Conservation (phyloP, 2,329 filamentous ascomycete genomes). For the Ophiostoma sp. region DNA sequence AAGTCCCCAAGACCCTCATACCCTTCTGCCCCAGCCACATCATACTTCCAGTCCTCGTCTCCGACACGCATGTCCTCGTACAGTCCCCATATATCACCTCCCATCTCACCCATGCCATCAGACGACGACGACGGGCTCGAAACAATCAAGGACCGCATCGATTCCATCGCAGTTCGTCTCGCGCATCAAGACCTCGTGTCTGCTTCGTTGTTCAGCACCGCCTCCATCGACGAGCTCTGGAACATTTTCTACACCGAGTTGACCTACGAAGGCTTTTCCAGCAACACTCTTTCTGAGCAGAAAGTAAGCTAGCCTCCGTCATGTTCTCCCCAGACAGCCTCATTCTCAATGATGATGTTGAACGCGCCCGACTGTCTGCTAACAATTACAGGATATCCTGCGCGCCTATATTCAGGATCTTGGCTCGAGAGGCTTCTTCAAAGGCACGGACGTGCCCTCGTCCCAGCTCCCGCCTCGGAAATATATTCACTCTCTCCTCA, state of each 20-base stretch:
- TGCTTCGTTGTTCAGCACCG: slow-evolving; percentile 12
- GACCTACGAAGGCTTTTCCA: slow-evolving; percentile 53
- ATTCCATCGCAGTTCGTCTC: slow-evolving; percentile 49
- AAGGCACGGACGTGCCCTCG: slow-evolving; percentile 41
- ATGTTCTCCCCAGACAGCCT: not conserved
- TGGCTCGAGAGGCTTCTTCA: slow-evolving; percentile 44
- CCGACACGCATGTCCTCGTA: not conserved
- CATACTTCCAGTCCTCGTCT: slow-evolving; percentile 1
- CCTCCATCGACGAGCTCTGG: slow-evolving; percentile 49
- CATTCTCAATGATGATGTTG: not conserved
- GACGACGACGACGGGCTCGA: slow-evolving; percentile 42
- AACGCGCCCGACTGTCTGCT: not conserved
- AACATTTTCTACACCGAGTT: slow-evolving; percentile 54
- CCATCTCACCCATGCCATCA: slow-evolving; percentile 28
- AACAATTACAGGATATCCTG: slow-evolving; percentile 47
- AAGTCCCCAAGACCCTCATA: slow-evolving; percentile 38
- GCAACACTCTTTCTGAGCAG: slow-evolving; percentile 49
- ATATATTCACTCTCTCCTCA: slow-evolving; percentile 31
- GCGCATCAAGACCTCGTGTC: slow-evolving; percentile 37
- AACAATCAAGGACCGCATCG: slow-evolving; percentile 55
- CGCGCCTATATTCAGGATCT: slow-evolving; percentile 57
- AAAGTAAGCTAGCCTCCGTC: slow-evolving; percentile 40
- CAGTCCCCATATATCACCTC: slow-evolving; percentile 12
- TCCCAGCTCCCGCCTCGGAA: slow-evolving; percentile 35
- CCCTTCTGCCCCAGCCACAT: not conserved